Conservation (phyloP, 768 basidiomycete species). For the Plicaturopsis crispa region DNA sequence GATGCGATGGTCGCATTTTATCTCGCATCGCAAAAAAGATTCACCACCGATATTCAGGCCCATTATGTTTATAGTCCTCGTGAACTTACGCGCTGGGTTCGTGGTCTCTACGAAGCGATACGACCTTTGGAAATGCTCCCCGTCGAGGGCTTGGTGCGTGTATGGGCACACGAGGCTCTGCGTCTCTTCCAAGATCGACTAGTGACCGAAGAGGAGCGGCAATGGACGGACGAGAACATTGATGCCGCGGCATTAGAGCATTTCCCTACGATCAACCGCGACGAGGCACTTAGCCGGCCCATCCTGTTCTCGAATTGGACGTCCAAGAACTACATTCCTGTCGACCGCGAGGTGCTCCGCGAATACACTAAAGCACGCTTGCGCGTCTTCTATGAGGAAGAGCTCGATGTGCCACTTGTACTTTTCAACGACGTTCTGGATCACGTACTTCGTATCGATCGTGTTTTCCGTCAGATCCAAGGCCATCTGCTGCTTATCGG, state of each 20-base stretch:
- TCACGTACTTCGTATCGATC: slow-evolving; percentile 95
- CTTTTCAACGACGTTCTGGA: slow-evolving; percentile 98
- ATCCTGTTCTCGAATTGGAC: slow-evolving; percentile 99
- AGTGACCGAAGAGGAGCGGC: slow-evolving; percentile 85
- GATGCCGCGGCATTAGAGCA: slow-evolving; percentile 77
- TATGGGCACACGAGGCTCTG: slow-evolving; percentile 97
- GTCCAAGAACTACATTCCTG: slow-evolving; percentile 92
- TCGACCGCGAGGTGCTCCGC: slow-evolving; percentile 86
- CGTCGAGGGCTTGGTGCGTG: slow-evolving; percentile 89
- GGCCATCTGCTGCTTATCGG: slow-evolving; percentile 95
- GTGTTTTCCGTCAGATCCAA: slow-evolving; percentile 97
- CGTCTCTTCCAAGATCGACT: slow-evolving; percentile 97
- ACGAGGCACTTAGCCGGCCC: slow-evolving; percentile 81
- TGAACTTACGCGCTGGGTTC: slow-evolving; percentile 95
- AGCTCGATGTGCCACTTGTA: slow-evolving; percentile 94
- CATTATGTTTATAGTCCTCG: slow-evolving; percentile 99
- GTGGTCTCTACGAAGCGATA: slow-evolving; percentile 96
- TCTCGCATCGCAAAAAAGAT: slow-evolving; percentile 85
- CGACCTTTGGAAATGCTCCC: slow-evolving; percentile 88
- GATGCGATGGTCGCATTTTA: slow-evolving; percentile 98
- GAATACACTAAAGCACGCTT: slow-evolving; percentile 97
- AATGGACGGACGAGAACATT: slow-evolving; percentile 93
- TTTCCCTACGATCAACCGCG: slow-evolving; percentile 88
- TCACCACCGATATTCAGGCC: slow-evolving; percentile 95
- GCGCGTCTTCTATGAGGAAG: slow-evolving; percentile 98